Evolutionary conservation across 139 green algal genomes (phyloP).

Genomic region (Mesostigma viride): DNA sequence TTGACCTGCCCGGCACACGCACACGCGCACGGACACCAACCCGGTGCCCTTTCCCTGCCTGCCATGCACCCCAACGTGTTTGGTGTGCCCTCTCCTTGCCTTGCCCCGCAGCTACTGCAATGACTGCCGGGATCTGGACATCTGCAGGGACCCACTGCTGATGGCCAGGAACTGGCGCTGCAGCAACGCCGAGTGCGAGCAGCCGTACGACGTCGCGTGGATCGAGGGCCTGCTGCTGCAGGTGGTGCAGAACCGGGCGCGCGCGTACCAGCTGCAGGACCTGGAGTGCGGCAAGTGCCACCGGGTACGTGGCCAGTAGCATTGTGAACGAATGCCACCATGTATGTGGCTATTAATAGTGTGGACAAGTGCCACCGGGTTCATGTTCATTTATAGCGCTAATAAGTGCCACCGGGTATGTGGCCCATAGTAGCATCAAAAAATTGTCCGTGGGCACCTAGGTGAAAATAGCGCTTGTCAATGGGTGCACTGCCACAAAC

Average conservation of each 20-base stretch:
- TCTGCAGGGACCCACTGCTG: constrained; percentile 66
- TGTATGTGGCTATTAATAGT: not conserved
- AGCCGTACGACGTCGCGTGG: constrained; percentile 45
- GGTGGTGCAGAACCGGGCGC: constrained; percentile 38
- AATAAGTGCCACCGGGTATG: not conserved
- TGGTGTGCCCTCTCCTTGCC: no score
- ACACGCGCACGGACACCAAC: no score
- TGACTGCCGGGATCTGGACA: constrained; percentile 78
- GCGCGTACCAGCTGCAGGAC: constrained; percentile 75
- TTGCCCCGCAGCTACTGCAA: constrained; percentile 57
- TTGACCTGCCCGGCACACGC: no score
- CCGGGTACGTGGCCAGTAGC: constrained; percentile 9
- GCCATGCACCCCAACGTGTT: no score
- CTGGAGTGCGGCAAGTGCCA: constrained; percentile 50
- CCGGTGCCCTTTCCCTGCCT: no score
- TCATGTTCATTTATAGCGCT: not conserved
- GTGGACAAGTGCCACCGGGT: not conserved
- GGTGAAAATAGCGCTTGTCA: no score
- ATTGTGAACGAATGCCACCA: not conserved
- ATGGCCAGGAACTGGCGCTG: constrained; percentile 43
- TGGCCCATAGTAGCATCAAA: not conserved
- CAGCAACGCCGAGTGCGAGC: constrained; percentile 30
- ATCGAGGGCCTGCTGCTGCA: constrained; percentile 55
- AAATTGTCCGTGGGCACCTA: not conserved
- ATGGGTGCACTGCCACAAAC: no score